Base-by-base conservation (phyloP, 1,139 yeast species). In the Blastobotrys arbuscula region DNA sequence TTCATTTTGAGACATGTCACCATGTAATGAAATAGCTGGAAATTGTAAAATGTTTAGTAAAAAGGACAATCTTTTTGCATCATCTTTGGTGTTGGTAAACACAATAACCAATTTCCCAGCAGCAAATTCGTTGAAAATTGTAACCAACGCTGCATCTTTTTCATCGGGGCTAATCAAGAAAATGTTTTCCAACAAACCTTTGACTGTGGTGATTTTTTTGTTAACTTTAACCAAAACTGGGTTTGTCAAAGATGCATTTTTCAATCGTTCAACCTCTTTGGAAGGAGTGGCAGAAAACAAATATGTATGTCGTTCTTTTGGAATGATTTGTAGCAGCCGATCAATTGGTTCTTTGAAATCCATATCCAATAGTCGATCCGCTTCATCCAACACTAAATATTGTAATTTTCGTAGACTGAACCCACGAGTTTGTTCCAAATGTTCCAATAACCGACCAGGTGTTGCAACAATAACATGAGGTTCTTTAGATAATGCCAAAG, bases 251-350 rank as follows among this genome's bases (percentile, higher is more conserved):
- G 96, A 87, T 0, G 98, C 98, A 53, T 98, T 74, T 69, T 92
- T 97, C 57, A 92, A 74, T 66, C 89, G 90, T 62, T 90, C 97
- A 59, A 92, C 90, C 65, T 92, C 92, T 45, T 86, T 84, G 1
- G 98, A 90, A 83, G 94, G 88, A 3, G 99, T 92, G 13, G 99
- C 99, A 20, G 96, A 86, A 62, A 90, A 92, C 52, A 94, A 70
- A 60, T 84, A 89, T 0, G 98, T 92, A 24, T 83, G 83, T 66
- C 98, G 77, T 52, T 84, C 81, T 39, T 76, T 71, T n/a, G 98
- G 98, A 42, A 92, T 85, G 46, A 87, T 79, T 56, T 82, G 84
- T 53, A 92, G 73, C 54, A 92, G 86, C 63, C 85, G 84, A 62
- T 89, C 96, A 57, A 92, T 74, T 19, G 92, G 96, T 36, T 96